phyloP scores from a whole-genome alignment of 495 filamentous ascomycete species.

The Rhizodiscina lignyota region DNA sequence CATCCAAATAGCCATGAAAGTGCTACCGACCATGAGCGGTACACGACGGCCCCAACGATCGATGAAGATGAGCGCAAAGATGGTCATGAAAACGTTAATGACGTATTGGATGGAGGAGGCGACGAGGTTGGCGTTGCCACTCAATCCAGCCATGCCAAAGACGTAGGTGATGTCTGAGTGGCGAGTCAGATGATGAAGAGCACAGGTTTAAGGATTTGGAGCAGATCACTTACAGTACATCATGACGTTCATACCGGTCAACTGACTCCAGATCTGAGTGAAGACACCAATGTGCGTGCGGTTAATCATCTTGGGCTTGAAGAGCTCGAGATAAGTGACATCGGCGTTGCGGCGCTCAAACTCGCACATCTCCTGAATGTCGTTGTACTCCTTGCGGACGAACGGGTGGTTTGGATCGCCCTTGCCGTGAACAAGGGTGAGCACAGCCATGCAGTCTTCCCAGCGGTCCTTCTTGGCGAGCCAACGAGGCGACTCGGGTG shows the following conservation, averaged over 20 bases:
- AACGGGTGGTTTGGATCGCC: constrained; percentile 45
- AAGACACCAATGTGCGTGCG: constrained; percentile 59
- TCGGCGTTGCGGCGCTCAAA: constrained; percentile 48
- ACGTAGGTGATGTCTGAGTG: constrained; percentile 26
- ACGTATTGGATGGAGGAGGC: constrained; percentile 61
- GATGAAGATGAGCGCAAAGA: constrained; percentile 31
- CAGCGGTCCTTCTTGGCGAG: constrained; percentile 56
- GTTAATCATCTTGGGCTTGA: constrained; percentile 57
- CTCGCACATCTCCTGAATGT: constrained; percentile 53
- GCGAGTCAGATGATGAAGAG: neutral
- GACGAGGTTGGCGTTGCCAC: constrained; percentile 35
- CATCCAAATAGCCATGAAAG: constrained; percentile 51
- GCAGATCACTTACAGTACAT: constrained; percentile 31
- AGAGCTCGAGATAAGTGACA: constrained; percentile 51
- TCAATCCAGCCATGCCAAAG: constrained; percentile 10
- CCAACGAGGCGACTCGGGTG: constrained; percentile 70
- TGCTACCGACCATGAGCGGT: constrained; percentile 45
- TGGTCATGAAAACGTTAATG: constrained; percentile 39
- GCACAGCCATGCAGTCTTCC: constrained; percentile 48
- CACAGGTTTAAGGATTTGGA: neutral
- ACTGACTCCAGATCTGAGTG: constrained; percentile 71
- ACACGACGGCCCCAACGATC: constrained; percentile 45
- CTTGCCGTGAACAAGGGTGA: constrained; percentile 49
- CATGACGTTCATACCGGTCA: constrained; percentile 80
- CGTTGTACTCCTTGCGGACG: constrained; percentile 46